Evolutionary conservation across 1,139 yeast genomes (phyloP), one percentile per base, ranked within the genome.

Genomic region (Nakaseomyces nivariensis): DNA sequence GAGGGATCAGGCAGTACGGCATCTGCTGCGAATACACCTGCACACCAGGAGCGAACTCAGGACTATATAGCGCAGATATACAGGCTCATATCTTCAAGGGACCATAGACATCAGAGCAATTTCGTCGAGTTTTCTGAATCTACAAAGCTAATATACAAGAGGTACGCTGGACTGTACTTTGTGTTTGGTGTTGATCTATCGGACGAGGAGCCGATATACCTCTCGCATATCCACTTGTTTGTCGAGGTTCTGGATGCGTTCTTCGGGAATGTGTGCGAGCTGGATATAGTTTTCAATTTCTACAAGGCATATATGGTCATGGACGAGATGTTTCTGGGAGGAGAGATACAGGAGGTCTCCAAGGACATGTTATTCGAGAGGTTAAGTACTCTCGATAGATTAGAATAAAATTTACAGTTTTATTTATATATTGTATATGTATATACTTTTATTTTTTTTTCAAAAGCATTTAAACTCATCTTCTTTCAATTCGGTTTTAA

Each of bases 151-250:
- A 90, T 92, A 1, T 92, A 92, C 65, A 74, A 96, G 57, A 72
- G 97, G 53, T 92, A 90, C 63, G 97, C 97, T 1, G 98, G 98
- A 7, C 70, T 92, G 17, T 90, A 82, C 67, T 89, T 92, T 63
- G 80, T 90, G 29, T 77, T 85, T 51, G 85, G 94, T 49, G 80
- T 89, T 10, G 96, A 85, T 57, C 68, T 78, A 34, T 70, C 71
- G 11, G 97, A 89, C 62, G 68, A 64, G 17, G 97, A 90, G 63
- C 74, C 92, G 54, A 79, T 83, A 51, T 85, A 85, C 62, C 72
- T 92, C 51, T 96, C 92, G 56, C 81, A 88, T 33, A 79, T 92
- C 36, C 98, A 92, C 63, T 72, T 90, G 50, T 79, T 92, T 57
- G 97, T 92, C 27, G 97, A 92, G 67, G 79, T 89, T 9, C 71